Evolutionary conservation across 1,284 basidiomycete species (phyloP).

Genomic region (Phellopilus nigrolimitatus): DNA sequence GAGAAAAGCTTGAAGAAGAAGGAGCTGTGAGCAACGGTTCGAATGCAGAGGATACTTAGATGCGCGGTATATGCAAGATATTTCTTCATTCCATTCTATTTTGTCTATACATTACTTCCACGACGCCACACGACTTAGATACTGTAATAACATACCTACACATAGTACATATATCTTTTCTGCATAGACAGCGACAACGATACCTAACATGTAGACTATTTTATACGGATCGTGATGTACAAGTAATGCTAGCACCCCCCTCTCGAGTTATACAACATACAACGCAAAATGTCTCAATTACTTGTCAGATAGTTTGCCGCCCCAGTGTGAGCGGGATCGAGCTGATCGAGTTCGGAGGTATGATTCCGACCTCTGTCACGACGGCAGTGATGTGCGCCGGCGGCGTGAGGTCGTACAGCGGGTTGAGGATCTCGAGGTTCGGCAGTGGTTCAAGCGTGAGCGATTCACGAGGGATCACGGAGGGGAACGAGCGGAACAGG

Average conservation of each 20-base stretch:
- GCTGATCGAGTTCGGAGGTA: conserved; percentile 81
- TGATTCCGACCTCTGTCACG: conserved; percentile 90
- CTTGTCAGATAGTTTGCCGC: conserved; percentile 26
- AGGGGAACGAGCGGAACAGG: conserved; percentile 33
- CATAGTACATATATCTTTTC: background rate
- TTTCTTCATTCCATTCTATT: background rate
- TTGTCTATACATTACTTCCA: background rate
- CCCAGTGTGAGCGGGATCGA: conserved; percentile 75
- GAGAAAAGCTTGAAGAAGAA: conserved; percentile 6
- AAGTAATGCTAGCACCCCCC: background rate
- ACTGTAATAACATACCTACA: background rate
- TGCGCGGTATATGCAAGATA: too few relatives aligned
- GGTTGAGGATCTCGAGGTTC: conserved; percentile 67
- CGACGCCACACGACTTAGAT: background rate
- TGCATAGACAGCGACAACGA: background rate
- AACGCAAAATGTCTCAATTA: background rate
- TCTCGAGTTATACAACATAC: too few relatives aligned
- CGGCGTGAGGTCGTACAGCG: conserved; percentile 90
- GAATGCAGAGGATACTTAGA: background rate
- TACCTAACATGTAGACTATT: background rate
- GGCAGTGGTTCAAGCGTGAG: conserved; percentile 31
- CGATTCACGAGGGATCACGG: conserved; percentile 36
- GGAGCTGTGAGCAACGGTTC: background rate
- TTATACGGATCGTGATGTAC: too few relatives aligned
- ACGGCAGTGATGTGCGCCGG: conserved; percentile 90